These are phyloP conservation scores for Pulveroboletus sp. DNA, from an alignment of 768 basidiomycete genomes.

Conservation along the genomic window DNA sequence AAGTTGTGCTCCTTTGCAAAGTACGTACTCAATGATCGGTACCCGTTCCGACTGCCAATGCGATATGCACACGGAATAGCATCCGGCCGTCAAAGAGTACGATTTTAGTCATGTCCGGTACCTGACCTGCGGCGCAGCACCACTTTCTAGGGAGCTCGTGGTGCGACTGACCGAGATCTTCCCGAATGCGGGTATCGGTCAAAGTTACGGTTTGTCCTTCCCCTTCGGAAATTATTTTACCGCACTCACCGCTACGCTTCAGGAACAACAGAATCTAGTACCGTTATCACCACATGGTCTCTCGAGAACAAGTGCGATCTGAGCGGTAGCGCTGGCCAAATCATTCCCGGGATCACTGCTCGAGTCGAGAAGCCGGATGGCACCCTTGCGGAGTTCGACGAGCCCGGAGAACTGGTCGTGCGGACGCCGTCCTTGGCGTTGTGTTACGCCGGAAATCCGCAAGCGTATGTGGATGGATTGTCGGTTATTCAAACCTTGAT, in stretches of 20 bases:
- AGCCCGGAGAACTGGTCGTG: conserved; percentile 62
- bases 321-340: conserved; percentile 54
- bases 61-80: conserved; percentile 19
- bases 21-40: conserved; percentile 22
- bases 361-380: conserved; percentile 61
- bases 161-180: conserved; percentile 43
- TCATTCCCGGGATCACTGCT: conserved; percentile 56
- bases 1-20: conserved; percentile 50
- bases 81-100: conserved; percentile 39
- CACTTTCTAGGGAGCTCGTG: conserved; percentile 52
- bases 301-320: conserved; percentile 42
- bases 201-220: conserved; percentile 50
- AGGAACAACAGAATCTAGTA: conserved; percentile 67
- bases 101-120: conserved; percentile 39
- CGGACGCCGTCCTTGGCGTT: conserved; percentile 59
- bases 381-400: conserved; percentile 50
- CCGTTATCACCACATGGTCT: conserved; percentile 48
- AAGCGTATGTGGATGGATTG: conserved; percentile 47
- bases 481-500: conserved; percentile 3
- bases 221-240: background rate
- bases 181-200: conserved; percentile 53
- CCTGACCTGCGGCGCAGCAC: conserved; percentile 53
- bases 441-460: conserved; percentile 54
- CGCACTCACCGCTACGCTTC: background rate
- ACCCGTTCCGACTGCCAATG: background rate